Percentiles rank a stretch among this genome's conserved stretches.
Evolutionary conservation across 106 monocot species (phyloP).

Genomic region (Narthecium ossifragum): DNA sequence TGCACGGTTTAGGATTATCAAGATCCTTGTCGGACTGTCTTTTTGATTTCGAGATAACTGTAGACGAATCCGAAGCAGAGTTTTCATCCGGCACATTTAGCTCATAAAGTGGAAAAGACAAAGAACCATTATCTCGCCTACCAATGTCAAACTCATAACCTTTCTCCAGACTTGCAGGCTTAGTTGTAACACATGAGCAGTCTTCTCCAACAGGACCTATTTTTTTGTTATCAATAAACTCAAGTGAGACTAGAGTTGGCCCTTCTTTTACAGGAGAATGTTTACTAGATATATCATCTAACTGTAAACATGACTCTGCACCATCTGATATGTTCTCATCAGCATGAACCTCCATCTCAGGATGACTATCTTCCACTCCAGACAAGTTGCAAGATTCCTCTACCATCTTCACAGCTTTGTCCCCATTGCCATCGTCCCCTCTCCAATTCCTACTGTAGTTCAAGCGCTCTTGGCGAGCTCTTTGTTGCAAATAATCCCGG

Average conservation of each 20-base stretch:
- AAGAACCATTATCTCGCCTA: slow-evolving; percentile 10
- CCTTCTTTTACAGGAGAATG: slow-evolving; percentile 3
- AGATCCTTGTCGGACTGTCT: slow-evolving; percentile 71
- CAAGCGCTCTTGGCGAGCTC: slow-evolving; percentile 68
- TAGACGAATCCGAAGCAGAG: slow-evolving; percentile 30
- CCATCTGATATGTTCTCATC: slow-evolving; percentile 27
- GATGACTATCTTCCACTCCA: slow-evolving; percentile 7
- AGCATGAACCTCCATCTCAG: slow-evolving; percentile 17
- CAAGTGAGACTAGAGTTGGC: slow-evolving; percentile 13
- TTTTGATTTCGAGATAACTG: slow-evolving; percentile 44
- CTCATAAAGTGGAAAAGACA: slow-evolving; percentile 8
- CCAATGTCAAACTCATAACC: slow-evolving; percentile 26
- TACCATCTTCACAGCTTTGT: slow-evolving; percentile 37
- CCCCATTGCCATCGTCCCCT: slow-evolving; percentile 18
- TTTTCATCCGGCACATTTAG: slow-evolving; percentile 10
- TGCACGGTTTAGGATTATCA: slow-evolving; percentile 77
- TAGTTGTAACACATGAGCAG: slow-evolving; percentile 28
- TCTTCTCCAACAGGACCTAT: slow-evolving; percentile 13
- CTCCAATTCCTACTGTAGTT: slow-evolving; percentile 66
- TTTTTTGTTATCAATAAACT: slow-evolving; percentile 11
- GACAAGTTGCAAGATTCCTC: slow-evolving; percentile 27
- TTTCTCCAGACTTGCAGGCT: slow-evolving; percentile 20
- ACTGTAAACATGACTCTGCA: slow-evolving; percentile 13
- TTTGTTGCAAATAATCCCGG: slow-evolving; percentile 54
- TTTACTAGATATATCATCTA: slow-evolving; percentile 9